Evolutionary conservation across 768 basidiomycete species (phyloP).

Genomic region (Lentinula boryana): DNA sequence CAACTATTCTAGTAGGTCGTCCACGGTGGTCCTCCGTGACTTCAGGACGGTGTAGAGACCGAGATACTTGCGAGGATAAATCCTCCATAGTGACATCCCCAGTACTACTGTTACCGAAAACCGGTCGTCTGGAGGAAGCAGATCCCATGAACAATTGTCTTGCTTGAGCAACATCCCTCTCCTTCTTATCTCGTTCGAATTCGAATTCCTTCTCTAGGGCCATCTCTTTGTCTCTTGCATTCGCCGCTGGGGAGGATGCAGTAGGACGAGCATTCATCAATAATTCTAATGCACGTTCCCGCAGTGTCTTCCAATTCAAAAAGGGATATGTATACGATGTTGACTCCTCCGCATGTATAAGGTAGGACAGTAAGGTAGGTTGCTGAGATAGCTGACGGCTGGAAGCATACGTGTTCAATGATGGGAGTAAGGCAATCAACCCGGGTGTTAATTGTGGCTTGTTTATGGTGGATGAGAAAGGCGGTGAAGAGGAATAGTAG

Average conservation of each 20-base stretch:
- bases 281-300: slow-evolving; percentile 10
- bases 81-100: not conserved
- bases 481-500: slow-evolving; percentile 11
- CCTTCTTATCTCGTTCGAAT: slow-evolving; percentile 9
- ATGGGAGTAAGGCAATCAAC: slow-evolving; percentile 29
- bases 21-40: not conserved
- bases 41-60: not conserved
- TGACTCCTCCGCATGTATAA: slow-evolving; percentile 9
- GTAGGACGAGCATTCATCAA: slow-evolving; percentile 1
- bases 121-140: not conserved
- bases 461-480: slow-evolving; percentile 1
- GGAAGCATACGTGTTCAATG: slow-evolving; percentile 1
- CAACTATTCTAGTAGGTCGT: slow-evolving; percentile 1
- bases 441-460: slow-evolving; percentile 25
- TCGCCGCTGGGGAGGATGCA: not conserved
- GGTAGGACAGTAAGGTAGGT: slow-evolving; percentile 5
- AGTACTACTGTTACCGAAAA: not conserved
- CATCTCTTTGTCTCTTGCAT: slow-evolving; percentile 10
- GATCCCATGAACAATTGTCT: slow-evolving; percentile 2
- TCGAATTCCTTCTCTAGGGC: slow-evolving; percentile 13
- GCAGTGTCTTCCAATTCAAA: slow-evolving; percentile 11
- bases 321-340: slow-evolving; percentile 10
- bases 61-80: not conserved
- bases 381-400: not conserved
- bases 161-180: not conserved